Conservation (phyloP, 805 yeast species). For the Wickerhamomyces canadensis region DNA sequence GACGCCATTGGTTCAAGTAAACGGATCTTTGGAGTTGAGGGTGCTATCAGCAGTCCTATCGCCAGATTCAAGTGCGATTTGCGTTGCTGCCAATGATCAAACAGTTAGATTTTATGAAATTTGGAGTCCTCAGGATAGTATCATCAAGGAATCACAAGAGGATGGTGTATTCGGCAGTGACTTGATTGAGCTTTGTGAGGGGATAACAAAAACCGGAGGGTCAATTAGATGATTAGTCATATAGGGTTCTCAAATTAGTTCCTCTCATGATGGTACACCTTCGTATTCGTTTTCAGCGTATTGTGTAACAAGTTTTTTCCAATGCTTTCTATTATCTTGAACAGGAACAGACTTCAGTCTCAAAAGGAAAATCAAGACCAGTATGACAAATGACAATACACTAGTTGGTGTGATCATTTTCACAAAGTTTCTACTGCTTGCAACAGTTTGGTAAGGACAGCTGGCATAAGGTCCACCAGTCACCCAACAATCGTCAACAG, state of each 20-base stretch:
- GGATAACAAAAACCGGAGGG: constrained; percentile 32
- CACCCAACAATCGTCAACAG: constrained; percentile 77
- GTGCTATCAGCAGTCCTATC: constrained; percentile 63
- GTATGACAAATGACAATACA: constrained; percentile 46
- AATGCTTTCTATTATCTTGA: constrained; percentile 59
- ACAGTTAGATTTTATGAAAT: constrained; percentile 69
- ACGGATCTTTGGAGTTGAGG: constrained; percentile 46
- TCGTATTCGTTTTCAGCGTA: constrained; percentile 64
- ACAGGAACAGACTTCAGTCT: constrained; percentile 63
- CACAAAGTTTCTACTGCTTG: constrained; percentile 51
- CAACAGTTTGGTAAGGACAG: constrained; percentile 70
- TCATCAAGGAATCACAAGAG: constrained; percentile 34
- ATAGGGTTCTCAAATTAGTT: neutral
- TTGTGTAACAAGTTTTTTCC: constrained; percentile 53
- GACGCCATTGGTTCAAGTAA: constrained; percentile 42
- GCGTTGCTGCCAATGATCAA: constrained; percentile 75
- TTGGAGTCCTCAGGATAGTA: constrained; percentile 46
- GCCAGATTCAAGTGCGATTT: constrained; percentile 55
- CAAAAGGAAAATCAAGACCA: constrained; percentile 47
- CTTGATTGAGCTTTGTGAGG: constrained; percentile 54
- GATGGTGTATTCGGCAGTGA: constrained; percentile 49
- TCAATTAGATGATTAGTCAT: constrained; percentile 18
- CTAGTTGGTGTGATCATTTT: constrained; percentile 64
- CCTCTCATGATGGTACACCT: constrained; percentile 70
- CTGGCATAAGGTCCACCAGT: constrained; percentile 69